Base-by-base conservation (phyloP, 176 grass and related monocot species). In the Eragrostis curvula region DNA sequence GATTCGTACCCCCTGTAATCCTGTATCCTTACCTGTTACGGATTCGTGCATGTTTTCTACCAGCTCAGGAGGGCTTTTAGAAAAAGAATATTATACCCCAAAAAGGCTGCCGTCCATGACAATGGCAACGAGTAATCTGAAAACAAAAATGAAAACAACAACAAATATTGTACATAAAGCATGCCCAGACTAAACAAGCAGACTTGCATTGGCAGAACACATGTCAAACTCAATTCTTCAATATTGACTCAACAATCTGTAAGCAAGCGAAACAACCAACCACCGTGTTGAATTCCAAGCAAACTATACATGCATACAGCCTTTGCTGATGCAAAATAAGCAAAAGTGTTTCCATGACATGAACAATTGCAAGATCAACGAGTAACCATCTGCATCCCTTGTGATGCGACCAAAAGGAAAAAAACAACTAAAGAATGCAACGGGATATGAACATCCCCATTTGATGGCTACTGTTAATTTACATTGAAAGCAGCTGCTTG, bases 391-490 rank as follows among this genome's bases (percentile, higher is more conserved):
- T 12, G 41, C 59, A 66, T 48, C 49, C 44, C 9, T 40, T 1
- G 67, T 17, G 18, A 23, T 28, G 29, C 12, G 6, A 23, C 27
- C 24, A 60, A 74, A 9, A n/a, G 3, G 1, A 43, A 36, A 36
- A 36, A 68, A 71, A 41, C 15, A 77, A 82, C 67, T 61, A 85
- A 81, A 72, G 51, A 82, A 86, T 82, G 66, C 41, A 66, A 82
- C 55, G 12, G 21, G 49, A 46, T 46, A 49, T 56, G 36, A 69
- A 85, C 47, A 68, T 68, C 79, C 79, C 67, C 83, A 86, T 83
- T 60, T 64, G 30, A 73, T 13, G 21, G 8, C 83, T 90, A 90
- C 88, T 86, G 86, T 73, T 83, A 86, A 90, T 86, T 86, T 83
- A 90, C 88, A 88, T 50, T 9, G 9, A 71, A 62, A 65, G n/a